A percentile compares a stretch with the other conserved stretches of the same genome.
These are phyloP conservation scores for Botrytis pseudocinerea DNA, from an alignment of 2,329 filamentous ascomycete species.

Conservation along the genomic window DNA sequence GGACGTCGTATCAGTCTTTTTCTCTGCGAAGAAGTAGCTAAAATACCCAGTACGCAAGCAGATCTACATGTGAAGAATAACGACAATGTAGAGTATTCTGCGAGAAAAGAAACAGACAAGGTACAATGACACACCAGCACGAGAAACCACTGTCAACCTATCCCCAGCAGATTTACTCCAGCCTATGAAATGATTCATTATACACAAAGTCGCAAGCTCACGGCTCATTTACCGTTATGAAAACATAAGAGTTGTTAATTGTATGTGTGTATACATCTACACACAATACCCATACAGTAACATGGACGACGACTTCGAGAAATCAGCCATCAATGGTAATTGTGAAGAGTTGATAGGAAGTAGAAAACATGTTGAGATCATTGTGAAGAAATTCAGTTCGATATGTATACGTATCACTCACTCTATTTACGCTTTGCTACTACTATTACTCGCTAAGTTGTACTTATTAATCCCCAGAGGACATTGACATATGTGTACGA, in stretches of 20 bases:
- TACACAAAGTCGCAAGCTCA: rapidly evolving
- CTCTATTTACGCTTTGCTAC: not conserved
- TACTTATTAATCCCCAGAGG: not conserved
- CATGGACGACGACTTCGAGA: not conserved
- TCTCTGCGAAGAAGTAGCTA: too few species aligned
- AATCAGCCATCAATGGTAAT: not conserved
- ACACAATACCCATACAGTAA: not conserved
- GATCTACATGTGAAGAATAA: too few species aligned
- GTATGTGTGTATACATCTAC: not conserved
- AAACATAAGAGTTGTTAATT: not conserved
- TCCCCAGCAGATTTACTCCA: not conserved
- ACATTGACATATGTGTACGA: not conserved
- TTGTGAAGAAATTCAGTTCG: not conserved
- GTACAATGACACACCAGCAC: too few species aligned
- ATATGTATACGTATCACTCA: not conserved
- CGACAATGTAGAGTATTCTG: too few species aligned
- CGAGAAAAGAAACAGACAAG: too few species aligned
- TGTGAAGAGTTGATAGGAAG: not conserved
- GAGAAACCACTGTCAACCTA: not conserved
- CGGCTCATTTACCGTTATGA: not conserved
- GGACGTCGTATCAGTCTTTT: too few species aligned
- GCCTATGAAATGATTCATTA: not conserved
- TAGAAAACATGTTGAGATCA: not conserved
- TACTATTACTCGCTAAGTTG: not conserved
- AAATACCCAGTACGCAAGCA: too few species aligned